These are phyloP conservation scores for Beverwykella pulmonaria DNA, from an alignment of 495 filamentous ascomycete species.

Conservation along the genomic window DNA sequence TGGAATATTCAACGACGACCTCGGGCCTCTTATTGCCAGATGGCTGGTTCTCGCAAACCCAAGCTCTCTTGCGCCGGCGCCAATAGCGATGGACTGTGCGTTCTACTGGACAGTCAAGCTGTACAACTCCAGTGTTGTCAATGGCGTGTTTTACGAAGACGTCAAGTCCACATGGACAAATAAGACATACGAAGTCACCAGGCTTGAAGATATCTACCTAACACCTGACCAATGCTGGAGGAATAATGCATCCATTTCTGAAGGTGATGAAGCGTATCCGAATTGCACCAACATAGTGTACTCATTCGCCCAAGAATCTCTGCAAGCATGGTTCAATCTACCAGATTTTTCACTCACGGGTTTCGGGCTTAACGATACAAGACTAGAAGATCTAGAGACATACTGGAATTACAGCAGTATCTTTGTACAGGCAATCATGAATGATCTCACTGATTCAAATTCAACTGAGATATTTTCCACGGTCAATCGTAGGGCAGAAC, in stretches of 20 bases:
- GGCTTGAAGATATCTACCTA: neutral
- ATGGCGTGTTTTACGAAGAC: neutral
- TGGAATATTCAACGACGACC: neutral
- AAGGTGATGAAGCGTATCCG: neutral
- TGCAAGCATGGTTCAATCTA: neutral
- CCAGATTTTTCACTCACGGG: neutral
- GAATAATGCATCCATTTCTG: neutral
- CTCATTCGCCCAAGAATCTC: neutral
- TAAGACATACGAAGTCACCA: neutral
- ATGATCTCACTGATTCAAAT: neutral
- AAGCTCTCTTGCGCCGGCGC: neutral
- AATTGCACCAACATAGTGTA: neutral
- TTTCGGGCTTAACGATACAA: neutral
- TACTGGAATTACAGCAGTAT: neutral
- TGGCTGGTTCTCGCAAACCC: neutral
- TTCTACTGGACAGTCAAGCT: conserved; percentile 7
- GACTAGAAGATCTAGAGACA: neutral
- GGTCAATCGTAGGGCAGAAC: neutral
- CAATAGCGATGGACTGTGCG: conserved; percentile 3
- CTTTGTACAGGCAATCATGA: neutral
- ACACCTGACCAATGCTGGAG: neutral
- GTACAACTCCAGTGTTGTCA: neutral
- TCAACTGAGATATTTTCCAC: neutral
- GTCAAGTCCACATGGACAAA: neutral
- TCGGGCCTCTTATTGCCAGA: neutral